Base-by-base conservation (phyloP, 805 yeast species). In the Metschnikowia amazonensis region DNA sequence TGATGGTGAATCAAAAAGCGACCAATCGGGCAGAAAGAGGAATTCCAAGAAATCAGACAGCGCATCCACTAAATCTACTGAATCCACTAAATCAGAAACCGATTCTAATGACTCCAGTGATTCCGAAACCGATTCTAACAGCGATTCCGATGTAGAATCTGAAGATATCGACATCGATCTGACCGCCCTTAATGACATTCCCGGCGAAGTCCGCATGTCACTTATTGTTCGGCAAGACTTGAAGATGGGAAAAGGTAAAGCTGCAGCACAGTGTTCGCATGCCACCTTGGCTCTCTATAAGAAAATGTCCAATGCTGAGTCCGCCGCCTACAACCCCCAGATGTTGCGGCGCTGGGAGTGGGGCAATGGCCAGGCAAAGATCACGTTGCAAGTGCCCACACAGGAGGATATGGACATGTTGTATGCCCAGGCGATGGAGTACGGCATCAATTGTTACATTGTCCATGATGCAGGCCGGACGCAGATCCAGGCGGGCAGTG, bases 381-480 rank as follows among this genome's bases (percentile, higher is more conserved):
- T 94, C 51, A 82, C 98, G 0, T 69, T 94, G 48, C 86, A 90
- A 61, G 81, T 82, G 43, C 78, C 82, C 3, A 74, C 77, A 55
- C 71, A 80, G 55, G 89, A 86, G 42, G 84, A 76, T 41, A 76
- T 94, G 80, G 89, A 86, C 57, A 65, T 81, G 36, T 66, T 94
- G 24, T 87, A 80, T 64, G 92, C 95, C 3, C 79, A 77, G 57
- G 97, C 97, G 1, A 76, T 86, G 30, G 80, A 89, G 2, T 58
- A 86, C 45, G 90, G 90, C 5, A 77, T 94, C 14, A 86, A 89
- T 57, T 80, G 92, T 2, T 78, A 82, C 52, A 77, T 88, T 5
- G 89, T 94, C 31, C 95, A 86, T 56, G 99, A 94, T 67, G 99
- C 99, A 21, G 99, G 99, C 3, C 77, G 97, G 57, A 92, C 99